Conservation (phyloP, 352 stramenopile genomes). For the Globisporangium recalcitrans region DNA sequence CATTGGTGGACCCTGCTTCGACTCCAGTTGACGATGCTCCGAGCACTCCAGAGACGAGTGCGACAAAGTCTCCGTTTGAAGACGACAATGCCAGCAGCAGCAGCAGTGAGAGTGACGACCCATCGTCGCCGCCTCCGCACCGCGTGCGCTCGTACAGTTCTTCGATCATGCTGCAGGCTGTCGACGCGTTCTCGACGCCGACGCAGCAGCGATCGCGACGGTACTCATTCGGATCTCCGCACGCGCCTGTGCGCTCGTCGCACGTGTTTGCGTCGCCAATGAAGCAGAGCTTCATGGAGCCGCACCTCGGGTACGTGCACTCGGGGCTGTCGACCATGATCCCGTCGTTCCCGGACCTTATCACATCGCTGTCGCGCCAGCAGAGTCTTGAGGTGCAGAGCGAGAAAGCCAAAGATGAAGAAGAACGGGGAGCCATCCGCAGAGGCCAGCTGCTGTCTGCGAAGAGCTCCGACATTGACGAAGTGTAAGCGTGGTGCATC, state of each 20-base stretch:
- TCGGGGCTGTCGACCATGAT: slow-evolving; percentile 14
- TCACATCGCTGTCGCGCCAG: slow-evolving; percentile 8
- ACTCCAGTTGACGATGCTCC: not conserved
- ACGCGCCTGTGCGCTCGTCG: slow-evolving; percentile 5
- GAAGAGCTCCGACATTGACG: slow-evolving; percentile 11
- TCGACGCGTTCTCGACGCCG: slow-evolving; percentile 14
- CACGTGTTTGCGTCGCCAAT: slow-evolving; percentile 11
- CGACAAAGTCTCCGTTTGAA: not conserved
- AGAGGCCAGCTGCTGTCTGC: not conserved
- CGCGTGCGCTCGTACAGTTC: slow-evolving; percentile 15
- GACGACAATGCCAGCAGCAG: not conserved
- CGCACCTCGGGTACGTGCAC: slow-evolving; percentile 14
- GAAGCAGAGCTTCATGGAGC: slow-evolving; percentile 14
- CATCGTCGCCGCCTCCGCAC: not conserved
- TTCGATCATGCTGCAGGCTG: slow-evolving; percentile 5
- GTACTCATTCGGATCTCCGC: slow-evolving; percentile 14
- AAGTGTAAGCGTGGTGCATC: slow-evolving; percentile 5
- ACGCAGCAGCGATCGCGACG: slow-evolving; percentile 12
- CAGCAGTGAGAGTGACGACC: not conserved
- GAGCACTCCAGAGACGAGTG: slow-evolving; percentile 3
- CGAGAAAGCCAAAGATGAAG: slow-evolving; percentile 8
- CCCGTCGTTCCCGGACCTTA: slow-evolving; percentile 7
- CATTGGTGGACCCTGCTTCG: not conserved
- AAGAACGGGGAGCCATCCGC: not conserved
- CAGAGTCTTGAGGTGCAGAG: slow-evolving; percentile 14